Percentiles rank a stretch among this genome's conserved stretches.
These are phyloP conservation scores for Ephemerocybe angulata DNA, from an alignment of 768 basidiomycete species.

Conservation along the genomic window DNA sequence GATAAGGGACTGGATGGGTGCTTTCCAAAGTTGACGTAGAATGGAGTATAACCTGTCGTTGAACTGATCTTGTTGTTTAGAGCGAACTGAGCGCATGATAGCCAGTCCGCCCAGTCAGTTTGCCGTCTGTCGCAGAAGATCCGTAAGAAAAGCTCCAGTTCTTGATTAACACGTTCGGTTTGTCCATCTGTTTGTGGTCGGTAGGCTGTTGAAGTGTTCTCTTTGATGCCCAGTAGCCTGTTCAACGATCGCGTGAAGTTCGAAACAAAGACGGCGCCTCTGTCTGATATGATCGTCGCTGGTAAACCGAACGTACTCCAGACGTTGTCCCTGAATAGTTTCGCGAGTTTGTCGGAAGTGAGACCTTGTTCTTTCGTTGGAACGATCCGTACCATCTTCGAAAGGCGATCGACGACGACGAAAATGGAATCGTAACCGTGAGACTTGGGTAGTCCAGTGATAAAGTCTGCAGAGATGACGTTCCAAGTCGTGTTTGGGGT, in stretches of 20 bases:
- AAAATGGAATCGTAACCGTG: conserved; percentile 22
- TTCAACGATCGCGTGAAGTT: conserved; percentile 30
- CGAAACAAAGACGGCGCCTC: conserved; percentile 27
- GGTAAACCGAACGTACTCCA: conserved; percentile 27
- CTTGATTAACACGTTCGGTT: conserved; percentile 29
- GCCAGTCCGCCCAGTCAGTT: neutral
- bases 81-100: neutral
- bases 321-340: conserved; percentile 16
- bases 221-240: conserved; percentile 27
- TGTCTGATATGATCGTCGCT: conserved; percentile 21
- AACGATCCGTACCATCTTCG: conserved; percentile 19
- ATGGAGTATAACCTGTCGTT: neutral
- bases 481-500: conserved; percentile 19
- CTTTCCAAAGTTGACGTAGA: neutral
- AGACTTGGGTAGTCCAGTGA: conserved; percentile 28
- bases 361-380: conserved; percentile 15
- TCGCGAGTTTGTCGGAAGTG: conserved; percentile 10
- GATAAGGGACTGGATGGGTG: neutral
- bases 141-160: conserved; percentile 15
- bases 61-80: neutral
- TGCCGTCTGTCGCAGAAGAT: neutral
- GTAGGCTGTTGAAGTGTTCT: conserved; percentile 36
- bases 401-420: conserved; percentile 17
- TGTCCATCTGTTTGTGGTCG: conserved; percentile 33
- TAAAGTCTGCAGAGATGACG: conserved; percentile 24